Conservation (phyloP, 108 stramenopile genomes). For the Seminavis robusta region DNA sequence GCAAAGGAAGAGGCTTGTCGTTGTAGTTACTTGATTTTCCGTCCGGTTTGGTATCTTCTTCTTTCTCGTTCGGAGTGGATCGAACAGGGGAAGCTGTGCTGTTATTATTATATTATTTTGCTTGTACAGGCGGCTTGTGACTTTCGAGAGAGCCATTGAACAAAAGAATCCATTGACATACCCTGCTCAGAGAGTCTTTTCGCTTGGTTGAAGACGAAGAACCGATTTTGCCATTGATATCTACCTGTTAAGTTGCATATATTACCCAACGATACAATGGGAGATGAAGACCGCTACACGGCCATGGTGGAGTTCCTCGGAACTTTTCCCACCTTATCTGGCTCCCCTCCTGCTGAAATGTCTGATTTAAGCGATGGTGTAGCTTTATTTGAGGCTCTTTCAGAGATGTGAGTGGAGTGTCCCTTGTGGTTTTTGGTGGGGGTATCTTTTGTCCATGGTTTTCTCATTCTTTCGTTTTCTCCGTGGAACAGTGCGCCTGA, state of each 20-base stretch:
- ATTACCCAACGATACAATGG: slow-evolving; percentile 11
- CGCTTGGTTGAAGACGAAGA: not conserved
- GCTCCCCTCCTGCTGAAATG: slow-evolving; percentile 44
- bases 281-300: slow-evolving; percentile 30
- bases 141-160: no score
- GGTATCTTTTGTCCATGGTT: not conserved
- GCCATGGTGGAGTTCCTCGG: slow-evolving; percentile 70
- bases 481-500: slow-evolving; percentile 48
- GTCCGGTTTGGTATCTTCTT: no score
- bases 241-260: not conserved
- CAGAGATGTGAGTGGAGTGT: slow-evolving; percentile 74
- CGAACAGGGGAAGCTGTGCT: not conserved
- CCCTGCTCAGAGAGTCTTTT: not conserved
- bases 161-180: no score
- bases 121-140: no score
- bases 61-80: not conserved
- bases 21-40: no score
- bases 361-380: slow-evolving; percentile 76
- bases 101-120: no score
- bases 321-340: slow-evolving; percentile 57
- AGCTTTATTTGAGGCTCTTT: slow-evolving; percentile 77
- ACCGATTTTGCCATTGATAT: not conserved
- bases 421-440: not conserved
- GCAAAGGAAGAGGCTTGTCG: no score
- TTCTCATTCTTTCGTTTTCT: not conserved